Conservation (phyloP, 306 rosid genomes). For the Trifolium fragiferum region DNA sequence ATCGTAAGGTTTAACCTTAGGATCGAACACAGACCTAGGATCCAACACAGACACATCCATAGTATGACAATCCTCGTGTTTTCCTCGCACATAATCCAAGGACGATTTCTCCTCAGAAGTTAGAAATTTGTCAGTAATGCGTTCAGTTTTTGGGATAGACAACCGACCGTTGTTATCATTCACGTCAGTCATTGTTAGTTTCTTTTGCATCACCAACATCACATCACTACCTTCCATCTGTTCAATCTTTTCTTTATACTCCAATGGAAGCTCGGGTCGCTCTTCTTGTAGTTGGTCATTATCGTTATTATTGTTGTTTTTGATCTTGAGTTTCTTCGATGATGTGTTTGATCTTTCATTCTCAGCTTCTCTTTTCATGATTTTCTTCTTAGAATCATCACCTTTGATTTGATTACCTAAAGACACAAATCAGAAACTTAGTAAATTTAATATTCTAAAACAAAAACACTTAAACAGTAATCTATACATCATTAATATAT, state of each 20-base stretch:
- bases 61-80: not conserved
- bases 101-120: not conserved
- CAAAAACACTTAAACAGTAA: too few relatives aligned
- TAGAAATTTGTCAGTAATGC: not conserved
- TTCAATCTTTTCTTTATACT: not conserved
- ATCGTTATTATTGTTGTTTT: not conserved
- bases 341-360: not conserved
- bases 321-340: not conserved
- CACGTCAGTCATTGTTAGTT: not conserved
- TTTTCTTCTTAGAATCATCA: too few relatives aligned
- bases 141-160: not conserved
- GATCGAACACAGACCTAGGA: not conserved
- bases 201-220: not conserved
- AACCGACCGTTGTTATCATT: not conserved
- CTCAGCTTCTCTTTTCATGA: not conserved
- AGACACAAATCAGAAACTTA: too few relatives aligned
- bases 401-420: too few relatives aligned
- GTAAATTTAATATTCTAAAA: too few relatives aligned
- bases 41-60: not conserved
- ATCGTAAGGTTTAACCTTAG: too few relatives aligned
- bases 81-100: not conserved
- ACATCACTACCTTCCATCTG: not conserved
- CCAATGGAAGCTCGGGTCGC: not conserved
- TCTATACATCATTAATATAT: not conserved
- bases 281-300: too few relatives aligned